Base-by-base conservation (phyloP, 2,329 filamentous ascomycete species). In the Keithomyces neogunnii region DNA sequence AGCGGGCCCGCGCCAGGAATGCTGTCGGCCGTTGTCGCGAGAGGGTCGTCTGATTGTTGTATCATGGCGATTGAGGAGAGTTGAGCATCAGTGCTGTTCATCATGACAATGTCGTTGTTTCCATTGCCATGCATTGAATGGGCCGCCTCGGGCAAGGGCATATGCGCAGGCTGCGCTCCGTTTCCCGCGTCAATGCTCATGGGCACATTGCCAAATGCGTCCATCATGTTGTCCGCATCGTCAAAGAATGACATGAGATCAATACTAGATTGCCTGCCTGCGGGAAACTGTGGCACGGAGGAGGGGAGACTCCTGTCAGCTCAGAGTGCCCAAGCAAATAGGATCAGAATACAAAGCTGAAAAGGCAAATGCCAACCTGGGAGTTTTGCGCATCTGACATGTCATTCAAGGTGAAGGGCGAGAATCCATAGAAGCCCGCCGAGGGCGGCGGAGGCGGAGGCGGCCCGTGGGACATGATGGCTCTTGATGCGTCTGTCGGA, bases 241-340 rank as follows among this genome's bases (percentile, higher is more conserved):
- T 77, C 70, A 50, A 77, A 62, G 31, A 74, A 60, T 29, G 66
- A 62, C 68, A 77, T 74, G 48, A 75, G 63, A 56, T 72, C 67
- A 55, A 65, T 59, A 50, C 59, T 58, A 54, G 69, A 62, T 43
- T 62, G 62, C 51, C 59, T 61, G 53, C 58, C 58, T 48, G 43
- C 50, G 45, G 47, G 9, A 42, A 48, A 50, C 53, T 54, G 35
- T 40, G 43, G 44, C 43, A 43, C 29, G 47, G 28, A 36, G 30
- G 39, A 28, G 45, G 30, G 11, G 44, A 19, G 19, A 19, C 42
- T 45, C 10, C 45, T 9, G 50, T 51, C 50, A 51, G 45, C 45
- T 42, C 50, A 47, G 36, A 13, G 26, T 31, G 2, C n/a, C 26
- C 11, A 29, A n/a, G 38, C 33, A 30, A 26, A 26, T 7, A n/a